Evolutionary conservation across 768 basidiomycete genomes (phyloP), one percentile per base, ranked within the genome.

Genomic region (Russula emetica): DNA sequence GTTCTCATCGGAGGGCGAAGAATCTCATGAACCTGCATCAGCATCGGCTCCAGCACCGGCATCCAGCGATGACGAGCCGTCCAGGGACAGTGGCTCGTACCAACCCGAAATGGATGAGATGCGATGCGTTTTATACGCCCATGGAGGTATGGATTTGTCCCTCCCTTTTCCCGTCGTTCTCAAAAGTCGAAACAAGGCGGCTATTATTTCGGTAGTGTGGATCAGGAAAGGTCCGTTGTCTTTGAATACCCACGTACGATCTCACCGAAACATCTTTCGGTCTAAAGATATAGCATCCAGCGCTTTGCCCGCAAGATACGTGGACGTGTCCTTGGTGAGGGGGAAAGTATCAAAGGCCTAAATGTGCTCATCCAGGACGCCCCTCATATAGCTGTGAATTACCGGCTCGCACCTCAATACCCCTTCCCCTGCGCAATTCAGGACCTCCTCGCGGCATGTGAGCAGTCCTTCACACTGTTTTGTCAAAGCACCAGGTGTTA

Each of bases 361-460:
- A 45, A 76, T 9, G 32, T 26, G 6, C 58, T 50, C 51, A 49
- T 11, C 18, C 55, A 47, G 34, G 16, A 42, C 7, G 34, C 16
- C 24, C 47, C 32, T 75, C 59, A 13, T 64, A 90, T 64, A 90
- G 88, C 88, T 62, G 79, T 92, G 59, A 88, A 89, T 67, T 92
- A 92, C 70, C 83, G 89, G 44, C 83, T 95, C n/a, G 90, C 95
- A 16, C 96, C 96, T 0, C 96, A 98, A 75, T 98, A 96, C 70
- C 96, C 96, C 1, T 98, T 97, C 72, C 96, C 96, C 16, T 93
- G 92, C 67, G 92, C 88, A 1, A 75, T 98, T 8, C 94, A 97
- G 70, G 96, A 98, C 73, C 77, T 86, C 38, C 71, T 98, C 13
- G 91, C 96, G 2, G 87, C 94, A 9, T 98, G 91, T 92, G 69